phyloP scores from a whole-genome alignment of 352 stramenopile species.

The Blastocystis sp. region DNA sequence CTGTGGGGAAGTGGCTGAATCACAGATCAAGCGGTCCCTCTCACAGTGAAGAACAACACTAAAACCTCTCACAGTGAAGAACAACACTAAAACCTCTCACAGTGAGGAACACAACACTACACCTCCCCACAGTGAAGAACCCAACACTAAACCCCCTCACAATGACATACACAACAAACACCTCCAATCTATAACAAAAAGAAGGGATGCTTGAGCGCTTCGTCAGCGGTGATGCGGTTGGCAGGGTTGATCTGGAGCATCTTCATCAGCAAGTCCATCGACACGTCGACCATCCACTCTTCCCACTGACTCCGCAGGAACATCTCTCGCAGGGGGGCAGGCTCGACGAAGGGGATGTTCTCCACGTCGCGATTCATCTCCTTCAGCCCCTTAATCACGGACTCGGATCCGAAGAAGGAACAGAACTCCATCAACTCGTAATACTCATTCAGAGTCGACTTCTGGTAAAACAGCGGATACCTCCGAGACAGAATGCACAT shows the following conservation, averaged over 20 bases:
- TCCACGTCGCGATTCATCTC: slow-evolving; percentile 64
- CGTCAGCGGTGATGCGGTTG: slow-evolving; percentile 59
- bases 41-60: no score
- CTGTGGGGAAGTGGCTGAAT: no score
- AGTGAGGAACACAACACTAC: no score
- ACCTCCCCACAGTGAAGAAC: no score
- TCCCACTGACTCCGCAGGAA: slow-evolving; percentile 46
- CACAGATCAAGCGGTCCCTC: no score
- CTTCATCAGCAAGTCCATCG: slow-evolving; percentile 65
- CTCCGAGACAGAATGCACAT: slow-evolving; percentile 54
- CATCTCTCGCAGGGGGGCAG: slow-evolving; percentile 21
- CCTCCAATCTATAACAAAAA: slow-evolving; percentile 12
- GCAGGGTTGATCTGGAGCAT: slow-evolving; percentile 68
- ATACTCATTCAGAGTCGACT: slow-evolving; percentile 70
- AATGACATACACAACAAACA: no score
- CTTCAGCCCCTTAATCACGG: slow-evolving; percentile 26
- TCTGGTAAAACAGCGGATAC: slow-evolving; percentile 72
- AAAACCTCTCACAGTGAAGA: no score
- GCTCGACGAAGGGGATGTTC: slow-evolving; percentile 48
- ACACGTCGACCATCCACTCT: slow-evolving; percentile 62
- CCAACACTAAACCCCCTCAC: no score
- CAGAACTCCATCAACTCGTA: slow-evolving; percentile 66
- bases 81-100: no score
- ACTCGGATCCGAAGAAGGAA: slow-evolving; percentile 55
- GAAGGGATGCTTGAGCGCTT: slow-evolving; percentile 69